Base-by-base conservation (phyloP, 371 early-diverging fungal genomes). In the Gilbertella persicaria region DNA sequence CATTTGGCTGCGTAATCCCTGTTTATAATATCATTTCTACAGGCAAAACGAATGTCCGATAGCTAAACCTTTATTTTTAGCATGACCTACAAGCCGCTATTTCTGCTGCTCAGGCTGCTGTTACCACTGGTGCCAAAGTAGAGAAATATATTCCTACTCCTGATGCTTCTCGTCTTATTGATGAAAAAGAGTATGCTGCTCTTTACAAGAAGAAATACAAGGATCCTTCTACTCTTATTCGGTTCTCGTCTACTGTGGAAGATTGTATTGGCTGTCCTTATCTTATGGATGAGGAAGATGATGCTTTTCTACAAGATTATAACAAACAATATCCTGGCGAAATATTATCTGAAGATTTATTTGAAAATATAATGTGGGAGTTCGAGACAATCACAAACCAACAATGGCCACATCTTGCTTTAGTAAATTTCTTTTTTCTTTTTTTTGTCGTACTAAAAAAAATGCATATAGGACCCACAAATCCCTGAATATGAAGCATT, bases 21-120 rank as follows among this genome's bases (percentile, higher is more conserved):
- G 40, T 46, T 52, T 45, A 55, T 36, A 48, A 55, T 55, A 55
- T 41, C 46, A 56, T 35, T 39, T 46, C 39, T 45, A 12, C 33
- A 33, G 33, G 33, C 33, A 33, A 9, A 33, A 33, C 33, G 13
- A 33, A 33, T 33, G 33, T 33, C 33, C 33, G 33, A 33, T 33
- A 33, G 12, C 13, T 12, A 33, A 12, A 9, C 33, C 8, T 3
- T 33, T 33, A 12, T 12, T 36, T 35, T 14, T 47, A 72, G 72
- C 76, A 95, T 69, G 97, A 98, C 74, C 73, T 98, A 62, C 95
- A 95, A 82, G 95, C 89, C 17, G 97, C 93, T 50, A 89, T 98
- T 49, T 83, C 88, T 13, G 85, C 89, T 13, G 78, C 83, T 19
- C 84, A 90, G 40, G 87, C 89, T 8, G 90, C 91, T 2, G 82